Base-by-base conservation (phyloP, 2,329 filamentous ascomycete species). In the Elsinoe arachidis region DNA sequence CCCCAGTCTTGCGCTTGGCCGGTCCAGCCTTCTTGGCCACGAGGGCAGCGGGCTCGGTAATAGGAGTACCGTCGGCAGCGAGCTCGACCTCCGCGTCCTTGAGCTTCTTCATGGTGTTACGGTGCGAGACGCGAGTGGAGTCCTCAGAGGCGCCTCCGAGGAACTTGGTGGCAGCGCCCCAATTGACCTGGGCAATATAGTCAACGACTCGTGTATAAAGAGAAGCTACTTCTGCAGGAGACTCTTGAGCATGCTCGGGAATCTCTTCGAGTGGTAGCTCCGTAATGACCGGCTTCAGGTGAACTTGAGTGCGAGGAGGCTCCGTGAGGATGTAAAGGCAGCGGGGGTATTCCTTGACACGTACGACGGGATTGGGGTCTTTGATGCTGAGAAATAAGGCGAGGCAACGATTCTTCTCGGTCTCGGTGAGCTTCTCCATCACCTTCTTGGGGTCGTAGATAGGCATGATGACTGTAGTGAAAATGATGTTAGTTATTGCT, bases 381-480 rank as follows among this genome's bases (percentile, higher is more conserved):
- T 56, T 41, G 2, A 56, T 56, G 30, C 38, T 46, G 54, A 56
- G 12, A 21, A 38, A 56, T 5, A 14, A 9, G 2, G 54, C 54
- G 5, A 56, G 26, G 14, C 3, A 17, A 15, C 54, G 54, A 12
- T 33, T 38, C 43, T 56, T 56, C 1, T 56, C 54, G 17, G 41
- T n/a, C 2, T 56, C 54, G 30, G 2, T 43, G 9, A 56, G 30
- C 3, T 23, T 43, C 10, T 17, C 43, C 12, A 33, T 56, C 5
- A 15, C 54, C 1, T 23, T 14, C 11, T 35, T 15, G 54, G 2
- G 38, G 23, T 41, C 19, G 43, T 46, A 46, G 6, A 23, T 43
- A 1, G 41, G 38, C 54, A 30, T 30, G 26, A 49, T 56, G 7
- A 12, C 23, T 34, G 17, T 19, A 3, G 15, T 38, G 34, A 39